phyloP scores from a whole-genome alignment of 2,329 filamentous ascomycete genomes.

The Pezicula carpinea region DNA sequence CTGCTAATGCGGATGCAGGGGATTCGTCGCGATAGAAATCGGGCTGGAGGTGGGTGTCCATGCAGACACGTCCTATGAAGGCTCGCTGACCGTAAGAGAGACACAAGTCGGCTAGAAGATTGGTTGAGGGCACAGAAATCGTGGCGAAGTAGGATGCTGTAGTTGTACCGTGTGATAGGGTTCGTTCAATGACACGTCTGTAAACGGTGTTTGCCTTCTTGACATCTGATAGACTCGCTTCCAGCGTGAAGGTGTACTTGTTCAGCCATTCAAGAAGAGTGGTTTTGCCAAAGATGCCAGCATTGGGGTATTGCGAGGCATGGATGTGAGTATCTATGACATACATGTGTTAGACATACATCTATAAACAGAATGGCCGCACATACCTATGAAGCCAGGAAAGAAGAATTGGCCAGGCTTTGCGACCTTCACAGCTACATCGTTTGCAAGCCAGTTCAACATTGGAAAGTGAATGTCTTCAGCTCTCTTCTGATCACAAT shows the following conservation, averaged over 20 bases:
- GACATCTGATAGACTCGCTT: constrained; percentile 66
- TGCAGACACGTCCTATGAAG: constrained; percentile 90
- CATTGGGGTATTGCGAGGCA: constrained; percentile 91
- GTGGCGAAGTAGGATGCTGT: constrained; percentile 95
- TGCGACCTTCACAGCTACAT: constrained; percentile 13
- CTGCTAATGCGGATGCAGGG: constrained; percentile 48
- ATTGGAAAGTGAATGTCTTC: constrained; percentile 27
- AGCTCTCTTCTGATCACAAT: constrained; percentile 26
- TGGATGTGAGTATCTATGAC: constrained; percentile 94
- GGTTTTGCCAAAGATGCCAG: constrained; percentile 87
- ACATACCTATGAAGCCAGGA: constrained; percentile 70
- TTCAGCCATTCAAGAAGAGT: constrained; percentile 92
- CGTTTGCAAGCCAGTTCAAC: constrained; percentile 28
- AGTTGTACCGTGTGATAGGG: constrained; percentile 85
- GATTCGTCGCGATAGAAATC: constrained; percentile 75
- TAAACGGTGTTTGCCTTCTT: constrained; percentile 68
- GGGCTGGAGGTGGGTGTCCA: constrained; percentile 72
- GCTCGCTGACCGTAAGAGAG: constrained; percentile 77
- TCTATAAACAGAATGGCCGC: not conserved
- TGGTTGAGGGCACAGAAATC: constrained; percentile 81
- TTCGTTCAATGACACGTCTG: constrained; percentile 70
- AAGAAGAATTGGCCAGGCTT: constrained; percentile 68
- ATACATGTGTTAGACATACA: constrained; percentile 16
- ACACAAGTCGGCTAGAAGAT: constrained; percentile 82
- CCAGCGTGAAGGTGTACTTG: constrained; percentile 91